These are phyloP conservation scores for Lentinula boryana DNA, from an alignment of 768 basidiomycete genomes.

Conservation along the genomic window DNA sequence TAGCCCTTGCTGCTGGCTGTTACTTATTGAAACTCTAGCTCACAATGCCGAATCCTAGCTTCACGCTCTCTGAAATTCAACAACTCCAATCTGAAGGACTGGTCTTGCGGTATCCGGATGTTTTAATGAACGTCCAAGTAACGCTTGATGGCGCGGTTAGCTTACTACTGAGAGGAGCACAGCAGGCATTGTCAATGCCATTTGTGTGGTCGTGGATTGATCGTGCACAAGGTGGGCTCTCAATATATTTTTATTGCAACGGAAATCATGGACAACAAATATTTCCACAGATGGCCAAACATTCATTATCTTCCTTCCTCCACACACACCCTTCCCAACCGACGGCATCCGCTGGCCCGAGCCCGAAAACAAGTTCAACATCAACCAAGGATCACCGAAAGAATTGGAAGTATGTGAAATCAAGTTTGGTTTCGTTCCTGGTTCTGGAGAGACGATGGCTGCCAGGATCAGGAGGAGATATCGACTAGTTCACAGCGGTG, in stretches of 20 bases:
- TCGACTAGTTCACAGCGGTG: slow-evolving; percentile 64
- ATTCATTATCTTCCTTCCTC: slow-evolving; percentile 59
- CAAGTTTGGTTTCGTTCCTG: slow-evolving; percentile 75
- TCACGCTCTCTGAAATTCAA: background rate
- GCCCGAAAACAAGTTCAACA: slow-evolving; percentile 53
- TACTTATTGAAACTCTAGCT: background rate
- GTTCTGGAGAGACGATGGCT: slow-evolving; percentile 51
- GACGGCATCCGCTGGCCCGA: slow-evolving; percentile 80
- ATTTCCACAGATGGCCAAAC: slow-evolving; percentile 52
- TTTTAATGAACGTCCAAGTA: slow-evolving; percentile 49
- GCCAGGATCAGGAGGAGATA: slow-evolving; percentile 67
- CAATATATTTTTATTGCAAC: background rate
- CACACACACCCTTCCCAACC: slow-evolving; percentile 54
- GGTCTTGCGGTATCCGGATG: slow-evolving; percentile 69
- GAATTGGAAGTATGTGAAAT: slow-evolving; percentile 74
- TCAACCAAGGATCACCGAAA: slow-evolving; percentile 46
- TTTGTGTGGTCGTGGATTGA: slow-evolving; percentile 75
- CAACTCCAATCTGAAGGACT: slow-evolving; percentile 55
- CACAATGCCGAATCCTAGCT: background rate
- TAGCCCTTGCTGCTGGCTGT: too few species aligned
- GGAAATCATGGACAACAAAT: background rate
- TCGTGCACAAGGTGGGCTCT: slow-evolving; percentile 59
- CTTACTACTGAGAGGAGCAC: slow-evolving; percentile 57
- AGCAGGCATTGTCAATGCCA: slow-evolving; percentile 50
- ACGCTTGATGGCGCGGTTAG: slow-evolving; percentile 50